These are phyloP conservation scores for Tulasnella sp. DNA, from an alignment of 768 basidiomycete genomes.

Conservation along the genomic window DNA sequence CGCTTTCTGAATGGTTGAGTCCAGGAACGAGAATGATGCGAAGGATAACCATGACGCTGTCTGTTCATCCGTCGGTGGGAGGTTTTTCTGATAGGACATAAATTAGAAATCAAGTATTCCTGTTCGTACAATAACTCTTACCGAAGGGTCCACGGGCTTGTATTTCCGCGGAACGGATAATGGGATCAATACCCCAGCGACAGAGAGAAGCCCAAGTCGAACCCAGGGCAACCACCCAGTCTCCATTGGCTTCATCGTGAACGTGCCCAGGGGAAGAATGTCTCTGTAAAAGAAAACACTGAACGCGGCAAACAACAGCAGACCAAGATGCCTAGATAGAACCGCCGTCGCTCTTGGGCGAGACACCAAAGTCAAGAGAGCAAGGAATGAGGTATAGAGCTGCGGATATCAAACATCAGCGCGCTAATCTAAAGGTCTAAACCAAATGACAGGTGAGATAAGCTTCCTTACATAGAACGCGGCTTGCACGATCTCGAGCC, in stretches of 20 bases:
- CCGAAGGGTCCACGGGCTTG: conserved; percentile 46
- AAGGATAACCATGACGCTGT: conserved; percentile 38
- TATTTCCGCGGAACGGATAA: conserved; percentile 47
- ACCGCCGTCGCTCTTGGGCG: conserved; percentile 32
- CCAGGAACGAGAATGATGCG: conserved; percentile 44
- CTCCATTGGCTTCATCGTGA: conserved; percentile 40
- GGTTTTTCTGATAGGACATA: conserved; percentile 28
- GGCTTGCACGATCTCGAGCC: conserved; percentile 27
- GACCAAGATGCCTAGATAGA: conserved; percentile 37
- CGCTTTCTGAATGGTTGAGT: conserved; percentile 38
- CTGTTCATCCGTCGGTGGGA: conserved; percentile 37
- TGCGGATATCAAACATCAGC: conserved; percentile 22
- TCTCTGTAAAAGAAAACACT: conserved; percentile 34
- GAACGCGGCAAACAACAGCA: conserved; percentile 38
- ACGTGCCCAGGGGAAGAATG: conserved; percentile 50
- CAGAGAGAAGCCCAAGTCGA: conserved; percentile 37
- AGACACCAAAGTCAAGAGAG: conserved; percentile 33
- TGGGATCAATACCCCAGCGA: conserved; percentile 42
- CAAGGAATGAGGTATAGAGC: conserved; percentile 39
- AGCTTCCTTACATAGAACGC: conserved; percentile 28
- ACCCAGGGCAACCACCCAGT: conserved; percentile 42
- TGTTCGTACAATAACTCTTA: conserved; percentile 19
- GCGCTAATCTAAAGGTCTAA: background rate
- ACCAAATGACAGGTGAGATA: background rate
- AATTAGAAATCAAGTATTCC: background rate